Conservation (phyloP, 1,284 basidiomycete species). For the Cystobasidium slooffiae region DNA sequence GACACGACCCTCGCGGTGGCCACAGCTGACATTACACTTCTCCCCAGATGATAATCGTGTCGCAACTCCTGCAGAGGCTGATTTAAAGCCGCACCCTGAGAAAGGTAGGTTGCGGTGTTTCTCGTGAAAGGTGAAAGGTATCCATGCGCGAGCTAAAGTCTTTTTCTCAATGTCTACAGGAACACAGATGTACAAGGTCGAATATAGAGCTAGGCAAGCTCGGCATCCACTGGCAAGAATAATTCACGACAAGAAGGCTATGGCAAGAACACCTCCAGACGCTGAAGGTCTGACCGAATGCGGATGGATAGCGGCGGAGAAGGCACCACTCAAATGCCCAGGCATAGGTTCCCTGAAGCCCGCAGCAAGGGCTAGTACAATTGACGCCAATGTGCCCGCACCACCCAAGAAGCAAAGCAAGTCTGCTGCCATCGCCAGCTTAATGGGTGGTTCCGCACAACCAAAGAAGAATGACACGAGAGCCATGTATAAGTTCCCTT, state of each 20-base stretch:
- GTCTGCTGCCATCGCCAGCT: background rate
- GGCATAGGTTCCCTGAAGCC: slow-evolving; percentile 2
- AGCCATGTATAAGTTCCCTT: slow-evolving; percentile 35
- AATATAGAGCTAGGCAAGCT: slow-evolving; percentile 23
- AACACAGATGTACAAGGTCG: slow-evolving; percentile 22
- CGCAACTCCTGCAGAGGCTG: slow-evolving; percentile 2
- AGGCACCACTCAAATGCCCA: slow-evolving; percentile 21
- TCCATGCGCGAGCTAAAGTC: too few species aligned
- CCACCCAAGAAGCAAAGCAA: background rate
- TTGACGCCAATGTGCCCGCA: background rate
- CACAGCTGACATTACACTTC: background rate
- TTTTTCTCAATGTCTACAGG: background rate
- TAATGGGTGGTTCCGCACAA: slow-evolving; percentile 5
- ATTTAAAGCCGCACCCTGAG: slow-evolving; percentile 12
- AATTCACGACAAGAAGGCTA: slow-evolving; percentile 16
- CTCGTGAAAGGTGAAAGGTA: background rate
- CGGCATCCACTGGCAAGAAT: slow-evolving; percentile 28
- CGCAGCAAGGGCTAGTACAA: background rate
- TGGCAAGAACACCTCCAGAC: background rate
- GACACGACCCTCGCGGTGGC: background rate
- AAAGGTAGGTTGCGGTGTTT: background rate
- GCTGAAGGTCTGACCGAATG: slow-evolving; percentile 16
- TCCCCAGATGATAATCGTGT: slow-evolving; percentile 25
- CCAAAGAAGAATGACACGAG: slow-evolving; percentile 19
- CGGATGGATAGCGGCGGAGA: slow-evolving; percentile 19